Conservation (phyloP, 495 filamentous ascomycete species). For the Talaromyces borbonicus region DNA sequence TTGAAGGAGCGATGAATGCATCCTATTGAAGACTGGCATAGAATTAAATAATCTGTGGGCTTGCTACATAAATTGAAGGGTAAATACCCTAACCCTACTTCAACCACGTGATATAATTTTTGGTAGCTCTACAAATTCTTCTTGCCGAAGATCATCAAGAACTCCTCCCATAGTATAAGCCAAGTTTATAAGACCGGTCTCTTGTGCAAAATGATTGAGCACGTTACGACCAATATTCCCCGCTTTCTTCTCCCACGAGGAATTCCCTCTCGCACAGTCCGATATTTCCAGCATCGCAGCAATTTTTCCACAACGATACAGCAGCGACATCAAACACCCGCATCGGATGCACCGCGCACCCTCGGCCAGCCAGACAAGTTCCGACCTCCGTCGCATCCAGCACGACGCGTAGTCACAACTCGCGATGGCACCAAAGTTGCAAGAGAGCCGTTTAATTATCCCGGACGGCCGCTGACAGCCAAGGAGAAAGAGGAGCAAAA, state of each 20-base stretch:
- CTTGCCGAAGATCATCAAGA: background rate
- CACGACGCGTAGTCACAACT: slow-evolving; percentile 39
- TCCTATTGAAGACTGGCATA: too few species aligned
- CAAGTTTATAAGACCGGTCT: too few species aligned
- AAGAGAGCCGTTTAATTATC: slow-evolving; percentile 46
- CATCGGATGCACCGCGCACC: slow-evolving; percentile 39
- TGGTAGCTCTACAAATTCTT: too few species aligned
- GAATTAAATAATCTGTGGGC: too few species aligned
- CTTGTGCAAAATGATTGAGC: background rate
- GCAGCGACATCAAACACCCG: background rate
- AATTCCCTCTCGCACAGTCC: slow-evolving; percentile 16
- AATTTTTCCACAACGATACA: slow-evolving; percentile 5
- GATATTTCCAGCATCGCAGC: slow-evolving; percentile 12
- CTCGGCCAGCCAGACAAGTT: slow-evolving; percentile 76
- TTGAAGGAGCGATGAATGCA: too few species aligned
- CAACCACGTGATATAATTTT: background rate
- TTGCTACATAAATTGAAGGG: background rate
- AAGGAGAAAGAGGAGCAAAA: slow-evolving; percentile 51
- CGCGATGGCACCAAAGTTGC: slow-evolving; percentile 18
- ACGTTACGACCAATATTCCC: slow-evolving; percentile 16
- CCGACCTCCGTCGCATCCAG: slow-evolving; percentile 73
- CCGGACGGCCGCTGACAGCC: slow-evolving; percentile 52
- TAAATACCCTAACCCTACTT: background rate
- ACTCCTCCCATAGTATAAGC: background rate
- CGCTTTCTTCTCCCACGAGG: slow-evolving; percentile 35